Evolutionary conservation across 345 rosid genomes (phyloP).

Genomic region (Gossypium australe): DNA sequence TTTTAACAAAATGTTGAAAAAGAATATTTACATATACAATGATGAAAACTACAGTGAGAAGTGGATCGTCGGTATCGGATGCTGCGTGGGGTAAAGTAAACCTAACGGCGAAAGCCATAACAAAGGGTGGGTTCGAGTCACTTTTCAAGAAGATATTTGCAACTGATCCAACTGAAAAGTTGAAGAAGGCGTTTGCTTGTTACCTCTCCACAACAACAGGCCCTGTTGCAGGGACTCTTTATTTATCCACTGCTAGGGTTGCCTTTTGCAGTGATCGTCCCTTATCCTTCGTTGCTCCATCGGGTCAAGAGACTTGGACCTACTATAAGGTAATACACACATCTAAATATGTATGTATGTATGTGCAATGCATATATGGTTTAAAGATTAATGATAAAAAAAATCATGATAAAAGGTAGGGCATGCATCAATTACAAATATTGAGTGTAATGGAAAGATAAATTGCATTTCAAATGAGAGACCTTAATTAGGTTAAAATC

Average conservation of each 20-base stretch:
- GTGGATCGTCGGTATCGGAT: slow-evolving; percentile 62
- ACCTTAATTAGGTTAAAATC: too few species aligned
- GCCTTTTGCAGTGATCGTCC: slow-evolving; percentile 91
- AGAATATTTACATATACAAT: neutral
- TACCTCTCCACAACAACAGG: slow-evolving; percentile 83
- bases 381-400: too few species aligned
- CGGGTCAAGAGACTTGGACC: slow-evolving; percentile 84
- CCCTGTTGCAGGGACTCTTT: slow-evolving; percentile 84
- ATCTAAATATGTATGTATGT: too few species aligned
- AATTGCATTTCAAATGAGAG: too few species aligned
- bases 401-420: too few species aligned
- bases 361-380: too few species aligned
- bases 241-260: slow-evolving; percentile 54
- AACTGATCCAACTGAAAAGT: slow-evolving; percentile 57
- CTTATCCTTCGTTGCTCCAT: slow-evolving; percentile 63
- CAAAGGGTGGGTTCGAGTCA: slow-evolving; percentile 84
- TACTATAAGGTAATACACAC: slow-evolving; percentile 57
- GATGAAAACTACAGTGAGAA: slow-evolving; percentile 43
- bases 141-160: slow-evolving; percentile 62
- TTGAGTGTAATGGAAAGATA: too few species aligned
- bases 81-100: slow-evolving; percentile 91
- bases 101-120: slow-evolving; percentile 67
- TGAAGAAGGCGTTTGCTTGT: slow-evolving; percentile 71
- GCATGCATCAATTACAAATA: too few species aligned
- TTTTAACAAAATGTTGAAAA: neutral